A percentile compares a stretch with the other conserved stretches of the same genome.
phyloP scores from a whole-genome alignment of 257 asterid genomes.

The Echium plantagineum region DNA sequence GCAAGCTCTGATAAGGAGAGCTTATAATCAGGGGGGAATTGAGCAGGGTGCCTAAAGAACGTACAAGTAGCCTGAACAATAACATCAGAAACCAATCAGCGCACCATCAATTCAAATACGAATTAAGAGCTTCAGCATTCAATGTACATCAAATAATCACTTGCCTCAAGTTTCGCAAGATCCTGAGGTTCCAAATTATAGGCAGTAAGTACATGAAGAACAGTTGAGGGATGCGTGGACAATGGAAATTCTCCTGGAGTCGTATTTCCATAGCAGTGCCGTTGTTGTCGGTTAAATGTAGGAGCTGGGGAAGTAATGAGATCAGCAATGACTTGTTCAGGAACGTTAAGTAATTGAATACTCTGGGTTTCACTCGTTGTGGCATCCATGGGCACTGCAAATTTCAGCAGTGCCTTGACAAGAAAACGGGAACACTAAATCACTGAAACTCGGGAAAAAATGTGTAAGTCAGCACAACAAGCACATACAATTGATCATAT shows the following conservation, averaged over 20 bases:
- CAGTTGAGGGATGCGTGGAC: constrained; percentile 70
- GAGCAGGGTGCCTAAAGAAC: constrained; percentile 63
- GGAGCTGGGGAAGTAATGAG: constrained; percentile 31
- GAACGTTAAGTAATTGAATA: constrained; percentile 58
- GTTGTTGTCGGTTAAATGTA: constrained; percentile 39
- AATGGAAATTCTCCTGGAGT: constrained; percentile 77
- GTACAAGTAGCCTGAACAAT: constrained; percentile 71
- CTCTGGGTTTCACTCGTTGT: constrained; percentile 70
- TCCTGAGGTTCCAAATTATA: constrained; percentile 61
- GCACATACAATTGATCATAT: not conserved
- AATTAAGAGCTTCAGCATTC: not conserved
- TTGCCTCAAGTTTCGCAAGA: constrained; percentile 81
- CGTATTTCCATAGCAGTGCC: constrained; percentile 55
- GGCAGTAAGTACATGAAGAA: constrained; percentile 64
- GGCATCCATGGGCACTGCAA: constrained; percentile 97
- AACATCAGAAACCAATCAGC: constrained; percentile 24
- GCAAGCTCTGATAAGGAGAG: constrained; percentile 84
- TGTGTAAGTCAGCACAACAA: constrained; percentile 11
- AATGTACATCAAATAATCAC: constrained; percentile 18
- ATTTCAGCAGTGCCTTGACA: constrained; percentile 52
- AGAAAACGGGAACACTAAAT: constrained; percentile 16
- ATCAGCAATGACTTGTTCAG: constrained; percentile 56
- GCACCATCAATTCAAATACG: constrained; percentile 41
- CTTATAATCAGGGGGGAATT: constrained; percentile 49
- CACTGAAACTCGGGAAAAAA: constrained; percentile 18